These are phyloP conservation scores for Suhomyces tanzawaensis DNA, from an alignment of 805 yeast species.

Conservation along the genomic window DNA sequence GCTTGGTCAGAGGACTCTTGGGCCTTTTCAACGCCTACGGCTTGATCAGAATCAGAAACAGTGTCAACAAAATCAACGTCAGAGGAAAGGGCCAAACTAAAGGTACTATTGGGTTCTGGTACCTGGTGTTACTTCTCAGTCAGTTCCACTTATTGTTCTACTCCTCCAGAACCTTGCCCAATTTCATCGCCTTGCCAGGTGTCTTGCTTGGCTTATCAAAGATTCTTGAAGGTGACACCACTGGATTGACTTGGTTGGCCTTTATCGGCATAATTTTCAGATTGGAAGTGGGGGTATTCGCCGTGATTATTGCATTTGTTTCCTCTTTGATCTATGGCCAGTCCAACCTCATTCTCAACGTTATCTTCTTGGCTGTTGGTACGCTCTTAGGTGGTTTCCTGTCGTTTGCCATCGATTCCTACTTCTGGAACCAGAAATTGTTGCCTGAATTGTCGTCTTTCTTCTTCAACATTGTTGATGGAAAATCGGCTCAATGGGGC, in stretches of 20 bases:
- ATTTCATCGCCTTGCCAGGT: conserved; percentile 76
- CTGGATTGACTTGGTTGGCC: conserved; percentile 52
- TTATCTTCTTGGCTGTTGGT: conserved; percentile 48
- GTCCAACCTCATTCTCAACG: conserved; percentile 37
- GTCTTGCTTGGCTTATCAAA: conserved; percentile 55
- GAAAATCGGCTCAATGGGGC: conserved; percentile 81
- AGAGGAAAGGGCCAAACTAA: conserved; percentile 15
- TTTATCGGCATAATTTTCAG: conserved; percentile 70
- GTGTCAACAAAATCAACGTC: conserved; percentile 21
- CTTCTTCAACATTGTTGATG: conserved; percentile 70
- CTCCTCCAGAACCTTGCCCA: conserved; percentile 85
- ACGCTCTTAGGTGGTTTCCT: conserved; percentile 46
- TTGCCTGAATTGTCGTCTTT: conserved; percentile 78
- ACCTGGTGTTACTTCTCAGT: conserved; percentile 51
- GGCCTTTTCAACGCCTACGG: conserved; percentile 61
- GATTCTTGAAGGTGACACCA: conserved; percentile 47
- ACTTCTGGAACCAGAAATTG: conserved; percentile 63
- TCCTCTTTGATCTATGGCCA: conserved; percentile 47
- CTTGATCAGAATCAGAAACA: conserved; percentile 49
- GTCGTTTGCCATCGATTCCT: conserved; percentile 60
- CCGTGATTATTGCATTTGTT: conserved; percentile 45
- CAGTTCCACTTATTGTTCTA: conserved; percentile 84
- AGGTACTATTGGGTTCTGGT: conserved; percentile 50
- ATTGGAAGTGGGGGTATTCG: conserved; percentile 62
- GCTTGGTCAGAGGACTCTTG: conserved; percentile 53